Evolutionary conservation across 163 green algal species (phyloP).

Genomic region (Scenedesmus sp.): DNA sequence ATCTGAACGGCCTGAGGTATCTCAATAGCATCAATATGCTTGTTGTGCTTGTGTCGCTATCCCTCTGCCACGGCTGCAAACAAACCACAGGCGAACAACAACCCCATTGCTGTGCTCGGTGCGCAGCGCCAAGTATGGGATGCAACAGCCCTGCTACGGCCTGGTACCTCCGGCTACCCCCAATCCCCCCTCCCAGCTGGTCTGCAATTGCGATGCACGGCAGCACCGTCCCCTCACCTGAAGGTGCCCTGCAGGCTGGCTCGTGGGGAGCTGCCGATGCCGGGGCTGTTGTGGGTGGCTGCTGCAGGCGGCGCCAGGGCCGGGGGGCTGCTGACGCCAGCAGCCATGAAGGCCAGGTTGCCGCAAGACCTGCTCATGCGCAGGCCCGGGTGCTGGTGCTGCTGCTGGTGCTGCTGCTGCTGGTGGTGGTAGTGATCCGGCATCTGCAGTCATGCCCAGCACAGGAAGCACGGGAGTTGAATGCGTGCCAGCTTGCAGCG

Average conservation of each 20-base stretch:
- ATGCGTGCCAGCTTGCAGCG: too few species aligned
- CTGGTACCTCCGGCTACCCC: too few species aligned
- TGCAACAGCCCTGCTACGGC: too few species aligned
- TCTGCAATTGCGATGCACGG: too few species aligned
- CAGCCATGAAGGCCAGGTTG: slow-evolving; percentile 47
- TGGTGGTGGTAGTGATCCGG: neutral
- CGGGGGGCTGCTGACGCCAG: slow-evolving; percentile 20
- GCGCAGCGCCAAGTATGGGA: too few species aligned
- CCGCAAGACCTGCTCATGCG: slow-evolving; percentile 54
- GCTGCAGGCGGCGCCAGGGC: neutral
- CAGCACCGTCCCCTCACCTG: neutral
- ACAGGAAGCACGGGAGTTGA: neutral
- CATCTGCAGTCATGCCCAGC: neutral
- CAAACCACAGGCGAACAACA: too few species aligned
- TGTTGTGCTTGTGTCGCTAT: too few species aligned
- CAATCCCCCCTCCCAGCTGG: too few species aligned
- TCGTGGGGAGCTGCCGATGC: neutral
- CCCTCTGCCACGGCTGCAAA: too few species aligned
- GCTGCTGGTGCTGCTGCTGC: neutral
- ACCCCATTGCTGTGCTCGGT: too few species aligned
- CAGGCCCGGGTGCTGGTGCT: slow-evolving; percentile 34
- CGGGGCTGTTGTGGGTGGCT: neutral
- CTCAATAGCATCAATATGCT: too few species aligned
- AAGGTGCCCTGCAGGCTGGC: slow-evolving; percentile 17
- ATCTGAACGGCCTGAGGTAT: too few species aligned